Evolutionary conservation across 2,329 filamentous ascomycete genomes (phyloP).

Genomic region (Lasiodiplodia hormozganensis): DNA sequence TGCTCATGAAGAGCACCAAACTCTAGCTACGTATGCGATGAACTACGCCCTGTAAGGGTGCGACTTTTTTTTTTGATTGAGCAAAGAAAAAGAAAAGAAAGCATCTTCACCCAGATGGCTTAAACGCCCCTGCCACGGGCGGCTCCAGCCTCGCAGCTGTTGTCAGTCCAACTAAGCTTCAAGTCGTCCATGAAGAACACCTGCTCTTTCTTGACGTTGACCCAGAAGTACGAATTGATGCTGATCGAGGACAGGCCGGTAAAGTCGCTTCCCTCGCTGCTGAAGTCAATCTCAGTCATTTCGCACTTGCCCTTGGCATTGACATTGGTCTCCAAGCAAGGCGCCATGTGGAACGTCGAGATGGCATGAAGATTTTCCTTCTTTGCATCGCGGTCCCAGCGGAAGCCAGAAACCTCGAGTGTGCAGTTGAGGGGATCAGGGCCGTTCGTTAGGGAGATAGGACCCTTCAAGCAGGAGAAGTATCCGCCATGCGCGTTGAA

Average conservation of each 20-base stretch:
- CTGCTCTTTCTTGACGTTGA: constrained; percentile 44
- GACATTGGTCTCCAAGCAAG: constrained; percentile 35
- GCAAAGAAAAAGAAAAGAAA: not conserved
- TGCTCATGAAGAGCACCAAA: not conserved
- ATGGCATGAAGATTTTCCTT: constrained; percentile 36
- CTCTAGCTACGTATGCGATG: not conserved
- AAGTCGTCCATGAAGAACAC: constrained; percentile 59
- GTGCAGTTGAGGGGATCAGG: constrained; percentile 46
- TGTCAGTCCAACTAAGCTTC: constrained; percentile 57
- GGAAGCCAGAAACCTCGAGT: constrained; percentile 55
- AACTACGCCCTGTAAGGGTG: not conserved
- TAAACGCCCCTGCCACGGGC: constrained; percentile 38
- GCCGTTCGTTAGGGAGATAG: not conserved
- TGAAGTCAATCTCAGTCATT: constrained; percentile 53
- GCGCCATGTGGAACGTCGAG: constrained; percentile 42
- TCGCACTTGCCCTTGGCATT: constrained; percentile 43
- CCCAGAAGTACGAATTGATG: constrained; percentile 54
- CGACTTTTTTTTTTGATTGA: not conserved
- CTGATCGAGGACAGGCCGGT: constrained; percentile 55
- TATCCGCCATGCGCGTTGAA: constrained; percentile 57
- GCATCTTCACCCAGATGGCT: not conserved
- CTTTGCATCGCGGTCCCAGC: constrained; percentile 45
- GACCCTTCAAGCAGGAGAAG: constrained; percentile 56
- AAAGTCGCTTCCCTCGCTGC: constrained; percentile 43
- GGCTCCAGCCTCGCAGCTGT: constrained; percentile 55